Evolutionary conservation across 768 basidiomycete species (phyloP).

Genomic region (Tricholoma saponaceum): DNA sequence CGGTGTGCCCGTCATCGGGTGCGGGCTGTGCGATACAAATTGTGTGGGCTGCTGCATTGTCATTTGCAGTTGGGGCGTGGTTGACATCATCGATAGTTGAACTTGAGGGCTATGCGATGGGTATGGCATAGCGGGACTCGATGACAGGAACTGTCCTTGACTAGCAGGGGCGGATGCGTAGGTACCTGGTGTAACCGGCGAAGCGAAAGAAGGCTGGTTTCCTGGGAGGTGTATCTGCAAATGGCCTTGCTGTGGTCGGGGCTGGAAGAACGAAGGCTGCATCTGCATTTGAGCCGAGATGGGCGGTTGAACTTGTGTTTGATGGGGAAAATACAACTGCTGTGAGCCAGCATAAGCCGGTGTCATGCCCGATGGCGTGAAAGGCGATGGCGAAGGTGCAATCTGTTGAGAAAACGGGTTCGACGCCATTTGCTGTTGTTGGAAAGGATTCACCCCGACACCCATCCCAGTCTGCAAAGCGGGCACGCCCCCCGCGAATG

Average conservation of each 20-base stretch:
- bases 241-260: slow-evolving; percentile 19
- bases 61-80: slow-evolving; percentile 17
- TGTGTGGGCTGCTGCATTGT: neutral
- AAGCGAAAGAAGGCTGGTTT: slow-evolving; percentile 6
- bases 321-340: slow-evolving; percentile 18
- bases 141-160: slow-evolving; percentile 27
- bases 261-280: slow-evolving; percentile 17
- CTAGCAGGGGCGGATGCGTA: slow-evolving; percentile 24
- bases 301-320: slow-evolving; percentile 14
- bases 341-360: slow-evolving; percentile 7
- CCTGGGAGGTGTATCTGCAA: slow-evolving; percentile 19
- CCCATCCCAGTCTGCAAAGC: slow-evolving; percentile 20
- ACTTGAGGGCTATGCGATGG: slow-evolving; percentile 33
- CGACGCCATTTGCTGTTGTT: slow-evolving; percentile 18
- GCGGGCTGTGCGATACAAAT: slow-evolving; percentile 5
- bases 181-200: slow-evolving; percentile 13
- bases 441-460: slow-evolving; percentile 23
- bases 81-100: slow-evolving; percentile 16
- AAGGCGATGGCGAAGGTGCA: slow-evolving; percentile 5
- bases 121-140: slow-evolving; percentile 31
- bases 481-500: slow-evolving; percentile 7
- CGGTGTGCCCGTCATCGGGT: slow-evolving; percentile 18
- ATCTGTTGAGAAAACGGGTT: slow-evolving; percentile 25
- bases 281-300: slow-evolving; percentile 13
- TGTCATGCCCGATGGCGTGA: neutral